Evolutionary conservation across 2,329 filamentous ascomycete genomes (phyloP), one percentile per base, ranked within the genome.

Genomic region (Falciphora oryzae): DNA sequence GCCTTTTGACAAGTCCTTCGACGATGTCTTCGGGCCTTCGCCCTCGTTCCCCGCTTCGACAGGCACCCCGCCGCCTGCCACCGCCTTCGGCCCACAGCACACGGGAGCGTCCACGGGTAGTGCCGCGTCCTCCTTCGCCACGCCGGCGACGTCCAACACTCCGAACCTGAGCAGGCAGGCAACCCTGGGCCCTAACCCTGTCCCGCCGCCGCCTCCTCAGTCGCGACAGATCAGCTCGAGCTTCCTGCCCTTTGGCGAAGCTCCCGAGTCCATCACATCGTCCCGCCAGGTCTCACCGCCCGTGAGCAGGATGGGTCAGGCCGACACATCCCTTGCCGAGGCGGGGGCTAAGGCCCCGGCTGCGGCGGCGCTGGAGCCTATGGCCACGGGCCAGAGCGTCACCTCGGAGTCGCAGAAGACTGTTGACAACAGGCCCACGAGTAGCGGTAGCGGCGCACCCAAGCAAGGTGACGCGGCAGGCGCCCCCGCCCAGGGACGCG

Each of bases 21-120:
- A 96, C 73, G 93, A 90, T 71, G 87, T 97, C 59, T 97, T 96
- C 75, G 92, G 92, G 2, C 87, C 89, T 60, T 82, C 89, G 1
- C 70, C 77, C 78, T 22, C 61, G 25, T 58, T 59, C 32, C 70
- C 77, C 53, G 74, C 78, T 16, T 77, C 77, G 67, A 73, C 78
- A 64, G 73, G 63, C 63, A 80, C 77, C 61, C 77, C 77, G 32
- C 78, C 80, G 67, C 75, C 75, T 80, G 57, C 56, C n/a, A 81
- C 84, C 85, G 85, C 85, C 7, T 91, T 92, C 78, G 60, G 35
- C 25, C 83, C 82, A 50, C 84, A 86, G 70, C 78, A 81, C 67
- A 87, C 84, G 2, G 84, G 84, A 63, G 79, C 80, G n/a, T 86
- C 85, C 2, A 79, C 79, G 4, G 78, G 77, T 31, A 85, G 83